Conservation (phyloP, 768 basidiomycete genomes). For the Auricularia sp. region DNA sequence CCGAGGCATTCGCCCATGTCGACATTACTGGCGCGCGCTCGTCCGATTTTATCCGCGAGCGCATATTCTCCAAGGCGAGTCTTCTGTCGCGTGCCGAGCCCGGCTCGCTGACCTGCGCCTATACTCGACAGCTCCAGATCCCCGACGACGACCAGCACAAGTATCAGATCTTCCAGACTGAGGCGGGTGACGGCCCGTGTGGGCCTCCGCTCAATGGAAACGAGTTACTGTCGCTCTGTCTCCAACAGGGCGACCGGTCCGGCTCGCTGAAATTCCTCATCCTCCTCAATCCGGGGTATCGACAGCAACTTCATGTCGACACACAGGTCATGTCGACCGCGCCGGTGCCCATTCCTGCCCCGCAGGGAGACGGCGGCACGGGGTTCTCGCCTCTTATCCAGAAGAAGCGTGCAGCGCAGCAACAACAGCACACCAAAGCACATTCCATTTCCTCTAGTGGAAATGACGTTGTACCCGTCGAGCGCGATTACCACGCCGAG, state of each 20-base stretch:
- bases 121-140: conserved; percentile 51
- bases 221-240: conserved; percentile 60
- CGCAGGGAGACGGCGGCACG: neutral
- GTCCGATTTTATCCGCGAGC: conserved; percentile 64
- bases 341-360: neutral
- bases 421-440: neutral
- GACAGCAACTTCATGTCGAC: neutral
- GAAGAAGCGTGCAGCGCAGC: neutral
- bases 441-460: neutral
- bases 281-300: conserved; percentile 28
- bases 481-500: neutral
- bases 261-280: conserved; percentile 82
- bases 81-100: conserved; percentile 5
- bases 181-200: conserved; percentile 69
- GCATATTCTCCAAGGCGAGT: conserved; percentile 68
- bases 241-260: conserved; percentile 59
- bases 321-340: neutral
- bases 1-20: conserved; percentile 24
- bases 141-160: conserved; percentile 71
- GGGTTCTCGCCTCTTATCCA: neutral
- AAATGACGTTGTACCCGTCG: neutral
- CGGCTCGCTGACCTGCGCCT: conserved; percentile 1
- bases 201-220: conserved; percentile 66
- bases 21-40: conserved; percentile 57
- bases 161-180: conserved; percentile 78